phyloP scores from a whole-genome alignment of 1,139 yeast species.

The Saccharomycopsis hybrid region DNA sequence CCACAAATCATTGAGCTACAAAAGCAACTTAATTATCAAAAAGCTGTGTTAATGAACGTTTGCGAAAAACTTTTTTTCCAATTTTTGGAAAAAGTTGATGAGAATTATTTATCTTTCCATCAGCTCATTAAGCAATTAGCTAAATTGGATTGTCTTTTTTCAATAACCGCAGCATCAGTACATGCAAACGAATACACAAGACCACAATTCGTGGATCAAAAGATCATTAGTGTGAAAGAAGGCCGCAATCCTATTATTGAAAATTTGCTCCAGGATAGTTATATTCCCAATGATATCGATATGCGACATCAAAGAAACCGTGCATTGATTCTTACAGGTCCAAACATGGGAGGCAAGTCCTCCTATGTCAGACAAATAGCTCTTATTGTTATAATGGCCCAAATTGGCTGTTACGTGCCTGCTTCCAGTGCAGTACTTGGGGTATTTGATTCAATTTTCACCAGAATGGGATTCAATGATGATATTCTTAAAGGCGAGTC shows the following conservation, averaged over 20 bases:
- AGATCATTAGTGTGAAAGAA: constrained; percentile 44
- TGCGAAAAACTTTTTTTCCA: constrained; percentile 51
- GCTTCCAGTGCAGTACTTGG: constrained; percentile 40
- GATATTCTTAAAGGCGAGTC: constrained; percentile 37
- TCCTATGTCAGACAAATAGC: constrained; percentile 44
- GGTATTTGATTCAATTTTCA: constrained; percentile 36
- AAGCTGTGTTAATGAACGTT: constrained; percentile 49
- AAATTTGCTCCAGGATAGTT: constrained; percentile 37
- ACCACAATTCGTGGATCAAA: constrained; percentile 52
- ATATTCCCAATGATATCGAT: constrained; percentile 64
- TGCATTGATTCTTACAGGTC: constrained; percentile 47
- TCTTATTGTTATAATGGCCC: constrained; percentile 40
- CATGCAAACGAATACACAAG: constrained; percentile 40
- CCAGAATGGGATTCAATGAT: constrained; percentile 43
- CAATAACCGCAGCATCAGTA: constrained; percentile 59
- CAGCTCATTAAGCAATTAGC: constrained; percentile 48
- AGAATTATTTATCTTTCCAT: constrained; percentile 46
- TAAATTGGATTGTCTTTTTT: constrained; percentile 64
- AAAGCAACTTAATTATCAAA: constrained; percentile 51
- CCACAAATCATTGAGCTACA: constrained; percentile 48
- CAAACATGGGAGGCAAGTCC: constrained; percentile 55
- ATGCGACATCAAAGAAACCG: constrained; percentile 42
- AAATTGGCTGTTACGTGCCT: constrained; percentile 46
- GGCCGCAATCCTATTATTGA: constrained; percentile 84
- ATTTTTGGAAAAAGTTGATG: constrained; percentile 43